Base-by-base conservation (phyloP, 1,139 yeast genomes). In the Saccharomyces hybrid region DNA sequence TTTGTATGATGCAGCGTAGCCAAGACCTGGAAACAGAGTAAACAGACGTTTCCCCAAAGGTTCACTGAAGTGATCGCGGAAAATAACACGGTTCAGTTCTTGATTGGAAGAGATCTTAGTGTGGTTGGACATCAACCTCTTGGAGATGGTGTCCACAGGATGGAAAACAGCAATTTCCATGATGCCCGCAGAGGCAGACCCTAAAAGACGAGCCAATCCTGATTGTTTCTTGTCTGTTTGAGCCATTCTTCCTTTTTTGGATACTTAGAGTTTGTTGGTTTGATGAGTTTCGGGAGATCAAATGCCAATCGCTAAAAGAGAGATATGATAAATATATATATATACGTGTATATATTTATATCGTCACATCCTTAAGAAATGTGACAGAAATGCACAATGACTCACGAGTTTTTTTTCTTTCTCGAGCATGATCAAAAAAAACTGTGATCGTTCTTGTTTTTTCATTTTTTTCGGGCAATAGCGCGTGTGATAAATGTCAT, bases 61-160 rank as follows among this genome's bases (percentile, higher is more conserved):
- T 63, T 88, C 84, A 54, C 76, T 69, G 41, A 97, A 96, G 64
- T 84, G 84, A 59, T 87, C 88, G 70, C 85, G 84, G 79, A 95
- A 95, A 59, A 93, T 86, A 54, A 93, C 97, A 52, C 78, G 66
- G 77, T 93, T 93, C 64, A 93, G 80, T 70, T 88, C 88, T 51
- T 81, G 57, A 19, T 80, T 70, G 41, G 82, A 77, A 46, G 86
- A 70, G 61, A 91, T 81, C 62, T 72, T 84, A 53, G 96, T 86
- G 63, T 86, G 88, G 78, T 93, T 93, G 56, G 96, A 86, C 99
- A 93, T 93, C 71, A 93, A 81, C 75, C 99, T 86, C 78, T 93
- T 93, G 64, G 99, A 91, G 68, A 91, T 88, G 55, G 99, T 93
- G 75, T 93, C 99, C 48, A 93, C 98, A 26, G 99, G 99, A 74